Percentiles rank a stretch among this genome's conserved stretches.
Evolutionary conservation across 805 yeast genomes (phyloP).

Genomic region (Spathaspora passalidarum): DNA sequence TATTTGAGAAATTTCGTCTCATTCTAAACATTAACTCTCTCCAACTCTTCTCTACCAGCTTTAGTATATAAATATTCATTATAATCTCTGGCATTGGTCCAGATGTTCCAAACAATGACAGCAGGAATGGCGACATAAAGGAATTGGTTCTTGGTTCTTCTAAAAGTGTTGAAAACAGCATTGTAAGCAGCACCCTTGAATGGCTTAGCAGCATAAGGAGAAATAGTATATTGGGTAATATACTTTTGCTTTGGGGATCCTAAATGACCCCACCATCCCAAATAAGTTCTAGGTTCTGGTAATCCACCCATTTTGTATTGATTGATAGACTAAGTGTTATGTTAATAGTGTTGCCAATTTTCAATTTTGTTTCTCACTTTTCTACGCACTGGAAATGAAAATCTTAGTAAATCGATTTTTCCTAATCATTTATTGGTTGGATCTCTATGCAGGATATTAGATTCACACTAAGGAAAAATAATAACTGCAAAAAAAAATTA

Average conservation of each 20-base stretch:
- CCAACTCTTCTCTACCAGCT: conserved; percentile 95
- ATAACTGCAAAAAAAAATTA: background rate
- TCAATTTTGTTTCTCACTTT: background rate
- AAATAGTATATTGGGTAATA: conserved; percentile 82
- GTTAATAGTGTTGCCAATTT: background rate
- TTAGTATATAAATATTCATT: conserved; percentile 93
- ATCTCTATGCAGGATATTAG: conserved; percentile 6
- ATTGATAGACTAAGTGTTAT: background rate
- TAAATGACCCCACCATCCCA: conserved; percentile 98
- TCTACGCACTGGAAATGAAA: background rate
- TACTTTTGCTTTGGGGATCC: conserved; percentile 88
- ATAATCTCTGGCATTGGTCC: conserved; percentile 86
- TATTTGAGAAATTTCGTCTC: background rate
- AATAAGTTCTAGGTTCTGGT: conserved; percentile 62
- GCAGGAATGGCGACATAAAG: conserved; percentile 77
- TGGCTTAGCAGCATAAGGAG: conserved; percentile 92
- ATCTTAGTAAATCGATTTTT: background rate
- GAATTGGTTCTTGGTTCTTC: conserved; percentile 87
- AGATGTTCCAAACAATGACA: conserved; percentile 76
- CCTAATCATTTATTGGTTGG: conserved; percentile 6
- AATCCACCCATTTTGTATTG: conserved; percentile 24
- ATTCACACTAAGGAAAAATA: background rate
- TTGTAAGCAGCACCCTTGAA: conserved; percentile 81
- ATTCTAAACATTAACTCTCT: conserved; percentile 48
- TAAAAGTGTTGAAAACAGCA: conserved; percentile 88